Evolutionary conservation across 805 yeast genomes (phyloP).

Genomic region (Myxozyma monticola): DNA sequence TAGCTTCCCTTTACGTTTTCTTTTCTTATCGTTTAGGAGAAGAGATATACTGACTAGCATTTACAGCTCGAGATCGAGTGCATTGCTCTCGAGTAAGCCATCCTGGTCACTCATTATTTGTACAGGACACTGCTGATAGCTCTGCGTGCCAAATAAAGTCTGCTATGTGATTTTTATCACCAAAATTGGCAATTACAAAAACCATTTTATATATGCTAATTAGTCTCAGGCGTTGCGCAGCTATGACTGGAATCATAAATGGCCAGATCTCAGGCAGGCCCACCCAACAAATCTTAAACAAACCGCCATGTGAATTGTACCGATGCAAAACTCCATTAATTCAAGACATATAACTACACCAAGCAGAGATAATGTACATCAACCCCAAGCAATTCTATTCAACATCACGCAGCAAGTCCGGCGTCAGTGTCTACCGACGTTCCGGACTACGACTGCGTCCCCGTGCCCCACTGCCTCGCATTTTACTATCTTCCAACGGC

Average conservation of each 20-base stretch:
- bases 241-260: too few relatives aligned
- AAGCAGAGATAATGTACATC: too few relatives aligned
- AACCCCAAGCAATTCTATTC: background rate
- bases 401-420: background rate
- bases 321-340: background rate
- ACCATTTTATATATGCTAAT: too few relatives aligned
- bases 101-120: background rate
- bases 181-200: too few relatives aligned
- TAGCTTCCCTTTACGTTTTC: constrained; percentile 4
- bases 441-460: constrained; percentile 28
- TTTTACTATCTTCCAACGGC: constrained; percentile 22
- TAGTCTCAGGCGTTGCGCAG: background rate
- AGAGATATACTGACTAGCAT: constrained; percentile 27
- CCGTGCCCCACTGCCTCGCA: constrained; percentile 21
- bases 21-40: background rate
- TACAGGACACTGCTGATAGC: too few relatives aligned
- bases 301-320: background rate
- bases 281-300: too few relatives aligned
- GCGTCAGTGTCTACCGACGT: constrained; percentile 5
- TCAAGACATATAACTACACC: too few relatives aligned
- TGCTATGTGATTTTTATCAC: too few relatives aligned
- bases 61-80: constrained; percentile 78
- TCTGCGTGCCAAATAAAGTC: too few relatives aligned
- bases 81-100: constrained; percentile 65
- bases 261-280: too few relatives aligned